Evolutionary conservation across 768 basidiomycete species (phyloP), one percentile per base, ranked within the genome.

Genomic region (Tubosaeta sp.): DNA sequence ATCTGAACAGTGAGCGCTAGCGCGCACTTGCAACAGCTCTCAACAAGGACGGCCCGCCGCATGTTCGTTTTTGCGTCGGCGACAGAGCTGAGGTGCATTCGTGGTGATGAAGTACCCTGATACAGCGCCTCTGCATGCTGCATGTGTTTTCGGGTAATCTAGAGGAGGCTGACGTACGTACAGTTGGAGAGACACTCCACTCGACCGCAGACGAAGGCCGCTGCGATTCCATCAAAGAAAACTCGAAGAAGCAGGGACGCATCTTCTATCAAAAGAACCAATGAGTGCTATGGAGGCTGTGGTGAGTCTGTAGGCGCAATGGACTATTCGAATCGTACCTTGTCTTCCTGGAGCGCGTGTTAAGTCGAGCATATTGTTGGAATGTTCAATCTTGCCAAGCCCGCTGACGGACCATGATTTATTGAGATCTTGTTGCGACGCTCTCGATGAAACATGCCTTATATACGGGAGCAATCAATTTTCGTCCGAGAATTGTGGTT

Each of bases 51-150:
- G 29, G 9, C 29, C 29, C 29, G 29, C 29, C 29, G 29, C 32
- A 6, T 64, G 95, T 93, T 47, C 22, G 22, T 94, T 92, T 67
- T 94, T 91, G 52, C 93, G 79, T 3, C 22, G 22, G 17, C 91
- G 81, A 45, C 94, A 94, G 13, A 97, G 82, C 59, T 97, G 94
- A 8, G 94, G 93, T 0, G 94, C 93, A 72, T 95, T 92, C 27
- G 97, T 92, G 0, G 93, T 95, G 67, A 97, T 95, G 71, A 97
- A 95, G 75, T 2, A 78, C 93, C 69, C 91, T 91, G 63, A 97
- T 79, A 2, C 93, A 93, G 32, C 92, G 81, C 57, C 78, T 72
- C 91, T 2, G 94, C 94, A 59, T 95, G 88, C 60, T 88, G 82
- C 0, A 95, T 88, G 50, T 92, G 83, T 56, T 83, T 82, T 68